Conservation (phyloP, 257 asterid species). For the Gentiana macrophylla region DNA sequence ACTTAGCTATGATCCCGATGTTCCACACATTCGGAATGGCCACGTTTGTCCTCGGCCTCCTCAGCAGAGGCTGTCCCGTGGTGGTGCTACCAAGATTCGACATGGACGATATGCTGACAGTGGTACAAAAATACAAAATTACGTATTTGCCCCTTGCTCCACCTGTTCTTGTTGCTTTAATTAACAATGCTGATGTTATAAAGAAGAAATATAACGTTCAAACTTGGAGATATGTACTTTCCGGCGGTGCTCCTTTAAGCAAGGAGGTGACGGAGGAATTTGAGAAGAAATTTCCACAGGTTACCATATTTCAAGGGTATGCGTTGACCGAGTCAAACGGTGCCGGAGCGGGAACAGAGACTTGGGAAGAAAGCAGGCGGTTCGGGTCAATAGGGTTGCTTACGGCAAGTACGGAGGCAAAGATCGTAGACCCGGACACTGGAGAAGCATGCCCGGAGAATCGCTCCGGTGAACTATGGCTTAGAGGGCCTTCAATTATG, state of each 20-base stretch:
- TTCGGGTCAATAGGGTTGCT: conserved; percentile 71
- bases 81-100: conserved; percentile 63
- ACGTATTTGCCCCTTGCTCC: conserved; percentile 58
- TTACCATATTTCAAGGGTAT: conserved; percentile 61
- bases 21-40: conserved; percentile 71
- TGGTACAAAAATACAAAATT: conserved; percentile 54
- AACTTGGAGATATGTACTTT: conserved; percentile 39
- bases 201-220: conserved; percentile 49
- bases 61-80: conserved; percentile 59
- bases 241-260: conserved; percentile 84
- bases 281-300: conserved; percentile 44
- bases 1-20: conserved; percentile 79
- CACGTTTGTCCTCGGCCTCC: conserved; percentile 53
- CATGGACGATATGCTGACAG: conserved; percentile 53
- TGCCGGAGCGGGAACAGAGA: conserved; percentile 57
- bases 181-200: conserved; percentile 38
- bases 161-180: conserved; percentile 53
- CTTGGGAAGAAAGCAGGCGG: conserved; percentile 59
- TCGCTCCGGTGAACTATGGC: conserved; percentile 79
- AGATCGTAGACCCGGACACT: conserved; percentile 61
- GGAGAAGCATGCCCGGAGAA: conserved; percentile 36
- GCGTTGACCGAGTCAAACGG: conserved; percentile 81
- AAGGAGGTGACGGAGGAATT: conserved; percentile 71
- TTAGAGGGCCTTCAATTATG: conserved; percentile 73
- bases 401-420: conserved; percentile 76